Evolutionary conservation across 2,329 filamentous ascomycete species (phyloP), one percentile per base, ranked within the genome.

Genomic region (Ophiocordyceps sinensis): DNA sequence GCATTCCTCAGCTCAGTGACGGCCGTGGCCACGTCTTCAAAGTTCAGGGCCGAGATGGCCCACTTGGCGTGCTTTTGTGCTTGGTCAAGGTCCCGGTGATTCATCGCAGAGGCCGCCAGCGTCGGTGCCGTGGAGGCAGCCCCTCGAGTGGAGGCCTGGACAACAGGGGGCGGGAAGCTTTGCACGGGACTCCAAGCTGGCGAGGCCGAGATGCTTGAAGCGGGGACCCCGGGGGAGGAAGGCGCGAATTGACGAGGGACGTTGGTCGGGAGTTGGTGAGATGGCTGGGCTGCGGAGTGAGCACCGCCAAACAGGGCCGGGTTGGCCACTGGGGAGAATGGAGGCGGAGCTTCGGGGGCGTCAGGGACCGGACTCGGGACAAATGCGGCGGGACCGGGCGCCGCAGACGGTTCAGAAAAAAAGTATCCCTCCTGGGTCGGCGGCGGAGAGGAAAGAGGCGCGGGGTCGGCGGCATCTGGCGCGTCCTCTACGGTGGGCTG

Each of bases 31-130:
- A 94, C 83, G 57, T 98, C 91, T 51, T 98, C 91, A 60, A 98
- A 98, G 53, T 95, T 94, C 38, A 98, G 65, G 0, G 91, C 91
- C 11, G 88, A 95, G 35, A 96, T 94, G 0, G 91, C 91, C 85
- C 86, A 98, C 53, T 86, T 87, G 2, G 89, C 88, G 64, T 96
- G 91, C 58, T 96, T 98, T 59, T 94, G 87, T 5, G 91, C 89
- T 51, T 79, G 74, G 30, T 76, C 67, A 30, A 95, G 81, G 47
- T 94, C 85, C 28, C 61, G 55, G 8, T 56, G 55, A 37, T 54
- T 52, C 13, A 47, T 49, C 3, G 49, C 41, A 15, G 44, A 30
- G 2, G 41, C 40, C 5, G 41, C 36, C 6, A 49, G 37, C 9
- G 38, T 37, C 3, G 44, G 43, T 0, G 46, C 17, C n/a, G 32